These are phyloP conservation scores for Termitomyces sp. DNA, from an alignment of 1,284 basidiomycete species.

Conservation along the genomic window DNA sequence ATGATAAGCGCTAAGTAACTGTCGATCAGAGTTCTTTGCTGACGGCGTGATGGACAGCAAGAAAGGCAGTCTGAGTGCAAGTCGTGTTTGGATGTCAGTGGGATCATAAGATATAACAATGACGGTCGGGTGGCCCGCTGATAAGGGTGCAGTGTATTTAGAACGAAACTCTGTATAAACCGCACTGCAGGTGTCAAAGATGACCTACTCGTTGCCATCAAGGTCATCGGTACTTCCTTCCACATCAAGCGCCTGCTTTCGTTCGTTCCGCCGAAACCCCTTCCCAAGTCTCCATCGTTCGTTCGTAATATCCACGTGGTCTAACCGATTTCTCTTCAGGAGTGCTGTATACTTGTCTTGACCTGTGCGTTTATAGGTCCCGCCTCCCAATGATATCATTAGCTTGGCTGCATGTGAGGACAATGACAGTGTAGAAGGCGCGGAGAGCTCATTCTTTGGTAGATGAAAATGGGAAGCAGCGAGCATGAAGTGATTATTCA, in stretches of 20 bases:
- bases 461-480: slow-evolving; percentile 49
- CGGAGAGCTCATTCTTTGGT: slow-evolving; percentile 21
- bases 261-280: slow-evolving; percentile 35
- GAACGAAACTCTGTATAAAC: not conserved
- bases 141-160: not conserved
- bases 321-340: slow-evolving; percentile 59
- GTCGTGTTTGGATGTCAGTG: not conserved
- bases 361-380: slow-evolving; percentile 51
- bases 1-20: too few relatives aligned
- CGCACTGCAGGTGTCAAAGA: not conserved
- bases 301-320: slow-evolving; percentile 71
- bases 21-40: not conserved
- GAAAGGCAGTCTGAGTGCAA: not conserved
- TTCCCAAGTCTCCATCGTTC: slow-evolving; percentile 71
- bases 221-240: slow-evolving; percentile 9
- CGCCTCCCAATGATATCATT: slow-evolving; percentile 72
- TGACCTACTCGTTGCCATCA: slow-evolving; percentile 17
- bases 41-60: not conserved
- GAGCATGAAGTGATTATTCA: slow-evolving; percentile 60
- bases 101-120: not conserved
- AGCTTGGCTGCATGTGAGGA: slow-evolving; percentile 23
- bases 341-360: slow-evolving; percentile 59
- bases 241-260: slow-evolving; percentile 17
- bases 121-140: not conserved
- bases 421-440: slow-evolving; percentile 6